A percentile compares a stretch with the other conserved stretches of the same genome.
These are phyloP conservation scores for Puccinia coronata DNA, from an alignment of 1,284 basidiomycete species.

Conservation along the genomic window DNA sequence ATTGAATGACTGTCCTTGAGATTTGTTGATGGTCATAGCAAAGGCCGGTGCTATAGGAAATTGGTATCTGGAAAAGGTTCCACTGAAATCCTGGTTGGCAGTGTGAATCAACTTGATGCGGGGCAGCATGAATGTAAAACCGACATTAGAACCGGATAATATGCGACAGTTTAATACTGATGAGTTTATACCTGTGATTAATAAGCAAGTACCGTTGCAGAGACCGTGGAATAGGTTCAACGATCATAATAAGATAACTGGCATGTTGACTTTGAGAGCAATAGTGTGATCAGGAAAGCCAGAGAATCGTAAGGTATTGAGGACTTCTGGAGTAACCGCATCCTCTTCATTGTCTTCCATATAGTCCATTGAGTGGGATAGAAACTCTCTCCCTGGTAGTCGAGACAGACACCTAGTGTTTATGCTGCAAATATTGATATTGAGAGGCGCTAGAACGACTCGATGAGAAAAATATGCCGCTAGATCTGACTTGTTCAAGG, in stretches of 20 bases:
- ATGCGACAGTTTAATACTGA: not conserved
- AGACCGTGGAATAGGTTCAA: not conserved
- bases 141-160: not conserved
- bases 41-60: conserved; percentile 1
- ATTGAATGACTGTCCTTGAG: conserved; percentile 1
- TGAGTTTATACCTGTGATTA: not conserved
- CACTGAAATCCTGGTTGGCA: not conserved
- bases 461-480: not conserved
- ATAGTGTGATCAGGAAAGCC: not conserved
- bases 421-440: not conserved
- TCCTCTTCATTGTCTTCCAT: not conserved
- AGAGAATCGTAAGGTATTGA: not conserved
- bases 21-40: not conserved
- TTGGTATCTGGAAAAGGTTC: not conserved
- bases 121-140: not conserved
- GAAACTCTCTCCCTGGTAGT: not conserved
- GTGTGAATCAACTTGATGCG: not conserved
- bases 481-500: too few relatives aligned
- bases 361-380: not conserved
- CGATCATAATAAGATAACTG: not conserved
- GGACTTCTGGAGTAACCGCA: not conserved
- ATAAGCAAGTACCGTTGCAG: not conserved
- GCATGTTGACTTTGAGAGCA: not conserved
- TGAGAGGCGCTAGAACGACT: not conserved
- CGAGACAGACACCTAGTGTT: not conserved